Percentiles rank a stretch among this genome's conserved stretches.
phyloP scores from a whole-genome alignment of 306 rosid genomes.

The Geum urbanum region DNA sequence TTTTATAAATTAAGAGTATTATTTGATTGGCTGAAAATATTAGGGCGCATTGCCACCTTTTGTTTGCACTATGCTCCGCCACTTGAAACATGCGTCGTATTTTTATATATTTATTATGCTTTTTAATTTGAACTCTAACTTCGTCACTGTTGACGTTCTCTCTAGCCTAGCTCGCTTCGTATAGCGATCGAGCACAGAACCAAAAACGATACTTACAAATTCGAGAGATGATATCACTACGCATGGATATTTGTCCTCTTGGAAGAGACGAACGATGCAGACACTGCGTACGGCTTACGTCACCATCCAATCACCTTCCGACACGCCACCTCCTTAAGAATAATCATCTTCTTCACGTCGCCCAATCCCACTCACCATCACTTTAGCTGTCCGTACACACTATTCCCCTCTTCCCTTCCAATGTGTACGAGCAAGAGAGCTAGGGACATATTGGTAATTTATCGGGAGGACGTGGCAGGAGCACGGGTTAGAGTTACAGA shows the following conservation, averaged over 20 bases:
- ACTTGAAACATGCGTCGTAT: too few relatives aligned
- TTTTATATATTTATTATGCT: too few relatives aligned
- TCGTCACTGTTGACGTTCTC: too few relatives aligned
- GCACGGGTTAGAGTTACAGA: not conserved
- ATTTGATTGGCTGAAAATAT: too few relatives aligned
- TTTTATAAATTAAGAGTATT: too few relatives aligned
- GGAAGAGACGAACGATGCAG: conserved; percentile 4
- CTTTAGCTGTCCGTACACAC: conserved; percentile 8
- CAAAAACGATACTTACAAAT: not conserved
- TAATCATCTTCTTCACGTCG: not conserved
- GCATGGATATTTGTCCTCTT: conserved; percentile 17
- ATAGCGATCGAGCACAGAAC: not conserved
- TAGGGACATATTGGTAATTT: not conserved
- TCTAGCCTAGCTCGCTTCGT: too few relatives aligned
- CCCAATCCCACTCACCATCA: not conserved
- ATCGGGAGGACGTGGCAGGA: not conserved
- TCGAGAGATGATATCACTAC: not conserved
- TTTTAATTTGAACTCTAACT: too few relatives aligned
- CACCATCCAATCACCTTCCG: conserved; percentile 25
- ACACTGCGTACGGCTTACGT: conserved; percentile 38
- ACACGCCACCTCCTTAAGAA: conserved; percentile 10
- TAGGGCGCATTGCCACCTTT: too few relatives aligned
- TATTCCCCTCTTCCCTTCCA: not conserved
- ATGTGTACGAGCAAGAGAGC: not conserved
- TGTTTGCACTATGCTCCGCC: too few relatives aligned